These are phyloP conservation scores for Xylariaceae sp. DNA, from an alignment of 2,329 filamentous ascomycete species.

Conservation along the genomic window DNA sequence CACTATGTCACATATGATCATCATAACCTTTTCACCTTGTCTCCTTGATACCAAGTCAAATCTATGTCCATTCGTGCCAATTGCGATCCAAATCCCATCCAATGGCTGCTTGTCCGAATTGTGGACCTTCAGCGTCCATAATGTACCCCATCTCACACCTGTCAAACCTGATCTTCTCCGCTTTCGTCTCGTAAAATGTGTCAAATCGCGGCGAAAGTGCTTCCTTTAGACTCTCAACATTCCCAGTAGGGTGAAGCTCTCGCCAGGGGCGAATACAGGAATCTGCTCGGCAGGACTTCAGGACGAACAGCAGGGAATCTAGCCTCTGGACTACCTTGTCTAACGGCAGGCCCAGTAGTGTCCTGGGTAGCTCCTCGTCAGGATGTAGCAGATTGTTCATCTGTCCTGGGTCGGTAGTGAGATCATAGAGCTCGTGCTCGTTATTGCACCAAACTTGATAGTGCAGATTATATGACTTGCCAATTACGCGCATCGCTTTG, in stretches of 20 bases:
- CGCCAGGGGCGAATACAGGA: conserved; percentile 56
- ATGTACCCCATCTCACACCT: conserved; percentile 59
- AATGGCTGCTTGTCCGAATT: conserved; percentile 28
- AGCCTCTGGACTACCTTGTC: conserved; percentile 49
- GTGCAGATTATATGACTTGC: conserved; percentile 56
- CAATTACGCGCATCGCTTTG: conserved; percentile 58
- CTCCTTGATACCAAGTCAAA: too few species aligned
- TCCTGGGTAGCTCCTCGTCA: conserved; percentile 32
- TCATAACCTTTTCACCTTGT: too few species aligned
- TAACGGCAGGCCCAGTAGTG: conserved; percentile 37
- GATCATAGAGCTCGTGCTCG: conserved; percentile 62
- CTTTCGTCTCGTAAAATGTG: conserved; percentile 49
- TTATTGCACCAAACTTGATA: conserved; percentile 60
- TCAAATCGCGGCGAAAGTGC: conserved; percentile 52
- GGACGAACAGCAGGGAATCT: conserved; percentile 56
- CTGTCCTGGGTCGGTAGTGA: conserved; percentile 44
- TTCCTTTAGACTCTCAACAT: conserved; percentile 52
- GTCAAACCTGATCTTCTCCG: conserved; percentile 51
- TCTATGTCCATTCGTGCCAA: conserved; percentile 38
- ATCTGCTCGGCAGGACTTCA: conserved; percentile 56
- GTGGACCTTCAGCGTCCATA: conserved; percentile 55
- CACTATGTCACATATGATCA: too few species aligned
- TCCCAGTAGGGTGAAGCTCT: conserved; percentile 52
- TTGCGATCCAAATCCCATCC: conserved; percentile 14
- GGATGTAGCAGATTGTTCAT: conserved; percentile 49